phyloP scores from a whole-genome alignment of 164 flowering plant species.

The Chloranthus sessilifolius region DNA sequence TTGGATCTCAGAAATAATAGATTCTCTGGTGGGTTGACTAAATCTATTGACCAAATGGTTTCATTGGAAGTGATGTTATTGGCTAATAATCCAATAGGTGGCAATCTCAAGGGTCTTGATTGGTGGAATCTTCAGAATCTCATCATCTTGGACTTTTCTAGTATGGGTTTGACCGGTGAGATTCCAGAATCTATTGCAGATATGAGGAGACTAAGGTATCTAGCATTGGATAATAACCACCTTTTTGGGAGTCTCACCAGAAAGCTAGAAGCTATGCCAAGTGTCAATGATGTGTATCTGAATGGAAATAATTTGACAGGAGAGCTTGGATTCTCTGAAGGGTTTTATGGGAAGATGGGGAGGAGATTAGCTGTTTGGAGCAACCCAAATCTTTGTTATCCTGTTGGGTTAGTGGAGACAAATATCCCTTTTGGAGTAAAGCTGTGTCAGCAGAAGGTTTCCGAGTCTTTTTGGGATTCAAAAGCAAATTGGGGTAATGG shows the following conservation, averaged over 20 bases:
- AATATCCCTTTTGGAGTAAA: constrained; percentile 30
- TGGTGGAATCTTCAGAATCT: constrained; percentile 52
- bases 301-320: constrained; percentile 78
- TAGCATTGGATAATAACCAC: constrained; percentile 65
- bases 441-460: constrained; percentile 36
- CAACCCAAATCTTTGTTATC: constrained; percentile 64
- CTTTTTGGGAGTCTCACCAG: constrained; percentile 57
- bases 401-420: constrained; percentile 13
- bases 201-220: constrained; percentile 51
- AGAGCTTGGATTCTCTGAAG: constrained; percentile 46
- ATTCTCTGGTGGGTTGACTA: constrained; percentile 57
- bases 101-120: constrained; percentile 36
- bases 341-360: constrained; percentile 62
- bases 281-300: constrained; percentile 47
- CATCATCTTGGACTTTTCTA: constrained; percentile 58
- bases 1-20: constrained; percentile 71
- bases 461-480: constrained; percentile 14
- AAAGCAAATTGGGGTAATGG: constrained; percentile 20
- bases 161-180: constrained; percentile 46
- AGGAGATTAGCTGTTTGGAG: constrained; percentile 69
- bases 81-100: constrained; percentile 67
- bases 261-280: constrained; percentile 48
- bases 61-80: constrained; percentile 65
- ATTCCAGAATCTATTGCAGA: constrained; percentile 58
- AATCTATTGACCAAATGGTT: constrained; percentile 44